These are phyloP conservation scores for Zea luxurians DNA, from an alignment of 176 grass and related monocot genomes.

Conservation along the genomic window DNA sequence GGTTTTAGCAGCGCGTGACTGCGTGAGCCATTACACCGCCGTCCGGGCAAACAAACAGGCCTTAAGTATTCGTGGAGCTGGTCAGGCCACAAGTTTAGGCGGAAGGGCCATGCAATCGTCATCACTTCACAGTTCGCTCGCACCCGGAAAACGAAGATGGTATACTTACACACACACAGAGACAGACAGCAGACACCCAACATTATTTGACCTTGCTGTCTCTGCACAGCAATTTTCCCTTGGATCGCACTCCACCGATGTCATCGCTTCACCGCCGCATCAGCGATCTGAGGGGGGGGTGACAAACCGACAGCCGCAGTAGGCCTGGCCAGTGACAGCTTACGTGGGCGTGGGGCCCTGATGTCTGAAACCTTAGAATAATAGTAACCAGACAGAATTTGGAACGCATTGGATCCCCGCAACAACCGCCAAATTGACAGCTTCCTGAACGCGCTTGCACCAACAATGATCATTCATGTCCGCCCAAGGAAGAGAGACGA, in stretches of 20 bases:
- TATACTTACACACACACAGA: not conserved
- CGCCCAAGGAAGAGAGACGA: no score
- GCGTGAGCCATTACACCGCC: no score
- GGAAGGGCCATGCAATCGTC: not conserved
- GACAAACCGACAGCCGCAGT: not conserved
- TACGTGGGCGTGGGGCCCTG: not conserved
- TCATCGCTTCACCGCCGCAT: conserved; percentile 12
- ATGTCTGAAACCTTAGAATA: conserved; percentile 34
- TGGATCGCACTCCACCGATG: conserved; percentile 18
- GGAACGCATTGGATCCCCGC: conserved; percentile 47
- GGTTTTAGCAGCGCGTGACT: no score
- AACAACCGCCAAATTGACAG: conserved; percentile 22
- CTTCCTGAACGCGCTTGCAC: no score
- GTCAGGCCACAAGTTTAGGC: no score
- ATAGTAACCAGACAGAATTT: conserved; percentile 26
- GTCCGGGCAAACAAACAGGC: no score
- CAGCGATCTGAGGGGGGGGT: no score
- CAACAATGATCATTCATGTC: no score
- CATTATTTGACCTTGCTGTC: conserved; percentile 15
- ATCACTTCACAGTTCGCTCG: not conserved
- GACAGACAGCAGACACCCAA: not conserved
- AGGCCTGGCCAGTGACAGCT: conserved; percentile 48
- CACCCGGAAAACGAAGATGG: not conserved
- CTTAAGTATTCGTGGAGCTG: no score
- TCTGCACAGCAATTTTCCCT: not conserved